These are phyloP conservation scores for Paecilomyces niveus DNA, from an alignment of 2,329 filamentous ascomycete genomes.

Conservation along the genomic window DNA sequence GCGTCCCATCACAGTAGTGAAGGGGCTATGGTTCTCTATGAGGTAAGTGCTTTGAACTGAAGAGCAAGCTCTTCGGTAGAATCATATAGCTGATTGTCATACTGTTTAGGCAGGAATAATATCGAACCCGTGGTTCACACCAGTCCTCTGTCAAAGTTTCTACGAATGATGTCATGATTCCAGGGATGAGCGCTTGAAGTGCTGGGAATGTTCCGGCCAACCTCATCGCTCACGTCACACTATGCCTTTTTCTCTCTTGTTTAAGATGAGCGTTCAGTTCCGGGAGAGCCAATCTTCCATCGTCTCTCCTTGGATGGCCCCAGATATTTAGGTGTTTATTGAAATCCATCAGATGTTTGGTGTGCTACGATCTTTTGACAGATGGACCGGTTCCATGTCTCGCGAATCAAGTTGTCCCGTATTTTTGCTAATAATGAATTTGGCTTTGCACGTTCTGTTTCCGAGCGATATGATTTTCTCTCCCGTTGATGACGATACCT, in stretches of 20 bases:
- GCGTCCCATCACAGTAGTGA: not conserved
- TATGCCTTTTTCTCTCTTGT: not conserved
- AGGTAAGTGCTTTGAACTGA: not conserved
- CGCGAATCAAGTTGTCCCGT: not conserved
- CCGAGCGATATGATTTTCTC: too few species aligned
- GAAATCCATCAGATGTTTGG: not conserved
- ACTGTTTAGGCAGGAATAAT: not conserved
- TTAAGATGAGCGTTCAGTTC: not conserved
- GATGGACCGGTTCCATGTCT: not conserved
- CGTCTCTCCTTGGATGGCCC: not conserved
- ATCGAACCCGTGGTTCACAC: not conserved
- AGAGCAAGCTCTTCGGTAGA: not conserved
- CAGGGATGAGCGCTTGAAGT: not conserved
- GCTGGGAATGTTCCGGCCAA: not conserved
- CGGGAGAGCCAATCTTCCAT: not conserved
- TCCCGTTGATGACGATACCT: too few species aligned
- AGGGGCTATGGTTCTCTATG: not conserved
- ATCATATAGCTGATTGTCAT: not conserved
- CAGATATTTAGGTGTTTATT: not conserved
- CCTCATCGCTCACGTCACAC: not conserved
- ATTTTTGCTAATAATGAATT: not conserved
- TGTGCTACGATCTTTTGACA: not conserved
- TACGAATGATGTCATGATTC: not conserved
- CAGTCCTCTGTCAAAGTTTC: not conserved
- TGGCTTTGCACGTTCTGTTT: too few species aligned